Evolutionary conservation across 176 grass and related monocot genomes (phyloP), one percentile per base, ranked within the genome.

Genomic region (Oryza rufipogon): DNA sequence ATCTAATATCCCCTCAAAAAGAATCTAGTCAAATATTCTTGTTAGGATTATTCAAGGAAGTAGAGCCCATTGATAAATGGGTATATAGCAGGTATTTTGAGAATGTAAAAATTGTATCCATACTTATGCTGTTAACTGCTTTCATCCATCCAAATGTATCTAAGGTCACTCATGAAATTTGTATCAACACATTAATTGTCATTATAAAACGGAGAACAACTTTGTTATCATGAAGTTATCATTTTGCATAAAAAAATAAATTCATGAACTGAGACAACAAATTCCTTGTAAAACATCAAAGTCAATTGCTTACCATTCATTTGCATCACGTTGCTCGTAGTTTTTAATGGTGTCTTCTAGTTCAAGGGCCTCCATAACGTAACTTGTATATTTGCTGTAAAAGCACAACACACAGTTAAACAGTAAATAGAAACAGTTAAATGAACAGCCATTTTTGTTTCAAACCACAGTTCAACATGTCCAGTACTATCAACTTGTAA

Each of bases 261-360:
- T 63, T 22, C 12, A 49, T 48, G 14, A 80, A 86, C n/a, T 63
- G 14, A 15, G 4, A 75, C 20, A 89, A 69, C 39, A 11, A 61
- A 32, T 85, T 76, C 23, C 80, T 34, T 77, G 42, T 48, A 80
- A 74, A 74, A 56, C 30, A 67, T 47, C 49, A 63, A 71, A 41
- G 34, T 39, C 17, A 88, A 84, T 81, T 38, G 90, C 91, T 81
- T 74, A 98, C 95, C 95, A 95, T 91, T 87, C 92, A 80, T 87
- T 90, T 64, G 85, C 80, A 89, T 89, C 89, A 81, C 91, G 82
- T 76, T 82, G 89, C 47, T 95, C 92, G 67, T 87, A 95, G 78
- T 91, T 98, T 84, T 89, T 95, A 75, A 93, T 82, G 9, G 89
- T 98, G 73, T 98, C 95, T 83, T 98, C 95, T 56, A 98, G 87